Percentiles rank a stretch among this genome's conserved stretches.
phyloP scores from a whole-genome alignment of 1,284 basidiomycete species.

The Heterobasidion occidentale region DNA sequence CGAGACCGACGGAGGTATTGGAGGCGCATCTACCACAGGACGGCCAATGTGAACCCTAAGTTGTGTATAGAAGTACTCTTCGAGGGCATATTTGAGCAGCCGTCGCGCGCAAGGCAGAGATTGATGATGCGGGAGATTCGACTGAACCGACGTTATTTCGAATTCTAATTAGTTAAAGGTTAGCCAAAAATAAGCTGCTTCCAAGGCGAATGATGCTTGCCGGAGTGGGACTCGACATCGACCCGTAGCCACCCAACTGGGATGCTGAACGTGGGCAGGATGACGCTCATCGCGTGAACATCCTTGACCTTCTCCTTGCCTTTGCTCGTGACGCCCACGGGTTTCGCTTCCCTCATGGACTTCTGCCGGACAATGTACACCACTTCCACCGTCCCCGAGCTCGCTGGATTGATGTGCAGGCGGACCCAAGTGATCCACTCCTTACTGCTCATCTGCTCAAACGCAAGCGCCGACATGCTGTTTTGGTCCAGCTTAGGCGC shows the following conservation, averaged over 20 bases:
- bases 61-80: slow-evolving; percentile 48
- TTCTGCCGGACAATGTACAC: slow-evolving; percentile 49
- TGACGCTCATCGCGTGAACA: slow-evolving; percentile 29
- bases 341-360: slow-evolving; percentile 14
- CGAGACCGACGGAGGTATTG: slow-evolving; percentile 1
- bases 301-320: slow-evolving; percentile 23
- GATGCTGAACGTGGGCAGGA: slow-evolving; percentile 61
- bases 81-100: slow-evolving; percentile 46
- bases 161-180: slow-evolving; percentile 26
- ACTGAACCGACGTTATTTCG: slow-evolving; percentile 30
- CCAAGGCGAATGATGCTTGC: slow-evolving; percentile 28
- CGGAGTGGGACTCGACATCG: slow-evolving; percentile 40
- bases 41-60: slow-evolving; percentile 20
- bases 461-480: slow-evolving; percentile 28
- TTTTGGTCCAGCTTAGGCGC: slow-evolving; percentile 28
- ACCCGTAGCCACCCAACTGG: slow-evolving; percentile 61
- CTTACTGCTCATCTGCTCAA: slow-evolving; percentile 41
- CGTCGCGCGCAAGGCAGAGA: slow-evolving; percentile 24
- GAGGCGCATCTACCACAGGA: not conserved
- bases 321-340: slow-evolving; percentile 21
- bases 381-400: slow-evolving; percentile 46
- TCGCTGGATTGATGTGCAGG: slow-evolving; percentile 42
- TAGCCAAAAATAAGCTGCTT: not conserved
- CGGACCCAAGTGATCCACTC: slow-evolving; percentile 62
- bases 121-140: slow-evolving; percentile 42